Evolutionary conservation across 495 filamentous ascomycete genomes (phyloP), one percentile per base, ranked within the genome.

Genomic region (Talaromyces stipitatus): DNA sequence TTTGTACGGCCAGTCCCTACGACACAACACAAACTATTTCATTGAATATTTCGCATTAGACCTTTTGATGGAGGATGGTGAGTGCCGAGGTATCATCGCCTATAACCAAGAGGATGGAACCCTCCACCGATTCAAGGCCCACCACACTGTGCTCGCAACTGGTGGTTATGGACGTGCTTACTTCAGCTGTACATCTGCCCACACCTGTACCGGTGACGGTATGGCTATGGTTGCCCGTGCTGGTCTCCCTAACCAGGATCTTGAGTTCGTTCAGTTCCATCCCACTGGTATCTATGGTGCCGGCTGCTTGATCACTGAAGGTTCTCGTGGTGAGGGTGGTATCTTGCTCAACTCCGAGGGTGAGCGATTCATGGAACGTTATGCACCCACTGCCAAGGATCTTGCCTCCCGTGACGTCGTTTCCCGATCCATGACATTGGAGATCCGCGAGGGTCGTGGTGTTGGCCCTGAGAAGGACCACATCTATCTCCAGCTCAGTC

Each of bases 261-360:
- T 98, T 66, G 94, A 98, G 75, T 98, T 98, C 77, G 94, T 98
- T 62, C 94, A 98, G 78, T 98, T 98, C 85, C 94, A 98, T 75
- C 94, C 94, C 23, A 96, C 94, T 54, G 94, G 94, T 78, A 98
- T 98, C 77, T 98, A 98, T 74, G 94, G 94, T 71, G 94, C 94
- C 61, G 94, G 94, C 62, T 96, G 92, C 75, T 75, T 98, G 81
- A 98, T 98, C 69, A 98, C 94, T 38, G 92, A 98, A 77, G 94
- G 94, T 63, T 90, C 94, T 63, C 90, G 94, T 79, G 94, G 94
- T 75, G 94, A 98, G 80, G 94, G 94, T 79, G 94, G 94, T 69
- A 96, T 96, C 73, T 83, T 98, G 28, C 83, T 97, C 54, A 98
- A 98, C 80, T 86, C 85, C 30, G 87, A 97, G 80, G 94, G 94